Evolutionary conservation across 805 yeast genomes (phyloP).

Genomic region (Ogataea salicorniae): DNA sequence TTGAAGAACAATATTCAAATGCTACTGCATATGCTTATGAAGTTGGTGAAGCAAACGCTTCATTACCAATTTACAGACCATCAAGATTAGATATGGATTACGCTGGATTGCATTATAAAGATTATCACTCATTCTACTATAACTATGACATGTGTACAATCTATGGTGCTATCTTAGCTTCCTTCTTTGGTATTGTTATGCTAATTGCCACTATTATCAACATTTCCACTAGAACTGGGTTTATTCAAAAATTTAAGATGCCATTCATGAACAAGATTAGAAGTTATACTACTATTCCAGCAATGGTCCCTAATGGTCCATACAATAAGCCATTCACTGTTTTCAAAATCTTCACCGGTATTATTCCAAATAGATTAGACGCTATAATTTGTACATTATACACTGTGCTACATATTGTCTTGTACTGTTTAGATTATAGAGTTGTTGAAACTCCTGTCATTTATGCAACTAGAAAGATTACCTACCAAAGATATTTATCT

Average conservation of each 20-base stretch:
- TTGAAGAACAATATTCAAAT: slow-evolving; percentile 22
- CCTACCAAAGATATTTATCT: slow-evolving; percentile 25
- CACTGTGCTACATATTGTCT: slow-evolving; percentile 21
- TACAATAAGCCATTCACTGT: slow-evolving; percentile 11
- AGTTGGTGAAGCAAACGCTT: slow-evolving; percentile 6
- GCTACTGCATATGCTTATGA: slow-evolving; percentile 22
- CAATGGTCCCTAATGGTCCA: slow-evolving; percentile 26
- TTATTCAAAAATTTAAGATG: slow-evolving; percentile 29
- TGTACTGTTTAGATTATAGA: slow-evolving; percentile 17
- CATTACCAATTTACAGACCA: slow-evolving; percentile 11
- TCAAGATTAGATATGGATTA: slow-evolving; percentile 8
- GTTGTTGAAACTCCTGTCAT: slow-evolving; percentile 9
- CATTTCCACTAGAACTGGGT: slow-evolving; percentile 24
- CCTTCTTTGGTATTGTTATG: slow-evolving; percentile 37
- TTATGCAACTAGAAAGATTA: slow-evolving; percentile 31
- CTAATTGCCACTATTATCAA: slow-evolving; percentile 31
- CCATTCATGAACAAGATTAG: slow-evolving; percentile 31
- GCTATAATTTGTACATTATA: slow-evolving; percentile 24
- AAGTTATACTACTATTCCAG: slow-evolving; percentile 35
- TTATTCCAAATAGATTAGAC: slow-evolving; percentile 32
- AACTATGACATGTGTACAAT: slow-evolving; percentile 26
- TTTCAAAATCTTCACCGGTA: slow-evolving; percentile 13
- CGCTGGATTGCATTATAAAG: slow-evolving; percentile 1
- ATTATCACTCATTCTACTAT: slow-evolving; percentile 13
- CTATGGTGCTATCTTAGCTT: slow-evolving; percentile 33